These are phyloP conservation scores for Pythium apleroticum DNA, from an alignment of 352 stramenopile species.

Conservation along the genomic window DNA sequence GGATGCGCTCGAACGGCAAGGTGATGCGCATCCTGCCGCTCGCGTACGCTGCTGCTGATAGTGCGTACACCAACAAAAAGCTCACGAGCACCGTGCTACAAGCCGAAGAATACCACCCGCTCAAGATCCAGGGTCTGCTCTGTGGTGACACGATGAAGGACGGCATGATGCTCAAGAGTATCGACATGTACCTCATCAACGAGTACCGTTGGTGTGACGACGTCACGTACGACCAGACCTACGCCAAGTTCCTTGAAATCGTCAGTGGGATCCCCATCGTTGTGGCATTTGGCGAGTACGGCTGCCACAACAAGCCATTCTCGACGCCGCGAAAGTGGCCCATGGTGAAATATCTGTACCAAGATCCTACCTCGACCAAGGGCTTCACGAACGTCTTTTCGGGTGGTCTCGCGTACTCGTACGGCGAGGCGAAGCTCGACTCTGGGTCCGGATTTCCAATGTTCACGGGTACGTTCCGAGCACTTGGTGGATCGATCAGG, in stretches of 20 bases:
- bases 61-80: constrained; percentile 50
- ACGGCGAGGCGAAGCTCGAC: constrained; percentile 77
- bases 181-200: constrained; percentile 90
- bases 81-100: constrained; percentile 36
- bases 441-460: constrained; percentile 74
- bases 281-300: constrained; percentile 80
- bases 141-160: constrained; percentile 85
- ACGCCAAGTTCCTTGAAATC: constrained; percentile 70
- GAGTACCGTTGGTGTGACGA: constrained; percentile 85
- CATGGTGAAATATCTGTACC: constrained; percentile 83
- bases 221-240: constrained; percentile 67
- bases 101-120: constrained; percentile 76
- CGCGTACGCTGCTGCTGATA: constrained; percentile 80
- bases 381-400: constrained; percentile 81
- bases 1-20: constrained; percentile 87
- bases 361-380: constrained; percentile 60
- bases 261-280: constrained; percentile 80
- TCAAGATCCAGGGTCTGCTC: constrained; percentile 83
- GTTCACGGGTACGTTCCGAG: constrained; percentile 57
- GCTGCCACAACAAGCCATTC: constrained; percentile 60
- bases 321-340: constrained; percentile 54
- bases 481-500: background rate
- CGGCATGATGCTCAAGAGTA: constrained; percentile 77
- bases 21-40: constrained; percentile 78
- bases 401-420: constrained; percentile 82